Evolutionary conservation across 768 basidiomycete genomes (phyloP).

Genomic region (Lactarius akahatsu): DNA sequence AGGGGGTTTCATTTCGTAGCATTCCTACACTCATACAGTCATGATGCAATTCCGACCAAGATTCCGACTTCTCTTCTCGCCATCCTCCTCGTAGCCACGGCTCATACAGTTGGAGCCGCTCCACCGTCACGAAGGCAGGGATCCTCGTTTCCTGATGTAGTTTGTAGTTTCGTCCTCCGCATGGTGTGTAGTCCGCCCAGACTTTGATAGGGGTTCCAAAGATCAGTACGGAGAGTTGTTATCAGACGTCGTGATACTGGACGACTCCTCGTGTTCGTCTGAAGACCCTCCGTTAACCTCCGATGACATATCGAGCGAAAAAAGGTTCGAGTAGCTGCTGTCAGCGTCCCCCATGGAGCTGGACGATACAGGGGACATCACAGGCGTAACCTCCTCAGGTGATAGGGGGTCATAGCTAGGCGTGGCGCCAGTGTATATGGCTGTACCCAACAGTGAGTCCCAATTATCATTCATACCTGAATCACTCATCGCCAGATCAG

Average conservation of each 20-base stretch:
- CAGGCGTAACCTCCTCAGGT: neutral
- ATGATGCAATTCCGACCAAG: constrained; percentile 1
- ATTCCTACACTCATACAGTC: neutral
- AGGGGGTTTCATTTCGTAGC: neutral
- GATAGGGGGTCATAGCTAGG: constrained; percentile 13
- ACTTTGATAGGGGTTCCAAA: constrained; percentile 7
- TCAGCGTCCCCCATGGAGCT: neutral
- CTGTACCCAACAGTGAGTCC: constrained; percentile 1
- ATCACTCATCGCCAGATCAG: neutral
- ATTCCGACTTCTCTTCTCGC: neutral
- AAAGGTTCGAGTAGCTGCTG: neutral
- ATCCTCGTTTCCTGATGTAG: neutral
- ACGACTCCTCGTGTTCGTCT: neutral
- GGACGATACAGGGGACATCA: constrained; percentile 3
- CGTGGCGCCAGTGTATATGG: neutral
- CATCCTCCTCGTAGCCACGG: neutral
- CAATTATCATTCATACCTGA: neutral
- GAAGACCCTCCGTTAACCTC: neutral
- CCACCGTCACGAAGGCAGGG: neutral
- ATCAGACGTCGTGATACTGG: neutral
- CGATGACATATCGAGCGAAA: neutral
- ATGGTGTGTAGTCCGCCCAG: neutral
- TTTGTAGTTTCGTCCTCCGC: neutral
- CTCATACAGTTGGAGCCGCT: neutral
- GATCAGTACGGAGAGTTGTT: neutral